Base-by-base conservation (phyloP, 139 green algal species). In the Auxenochlorella protothecoides region DNA sequence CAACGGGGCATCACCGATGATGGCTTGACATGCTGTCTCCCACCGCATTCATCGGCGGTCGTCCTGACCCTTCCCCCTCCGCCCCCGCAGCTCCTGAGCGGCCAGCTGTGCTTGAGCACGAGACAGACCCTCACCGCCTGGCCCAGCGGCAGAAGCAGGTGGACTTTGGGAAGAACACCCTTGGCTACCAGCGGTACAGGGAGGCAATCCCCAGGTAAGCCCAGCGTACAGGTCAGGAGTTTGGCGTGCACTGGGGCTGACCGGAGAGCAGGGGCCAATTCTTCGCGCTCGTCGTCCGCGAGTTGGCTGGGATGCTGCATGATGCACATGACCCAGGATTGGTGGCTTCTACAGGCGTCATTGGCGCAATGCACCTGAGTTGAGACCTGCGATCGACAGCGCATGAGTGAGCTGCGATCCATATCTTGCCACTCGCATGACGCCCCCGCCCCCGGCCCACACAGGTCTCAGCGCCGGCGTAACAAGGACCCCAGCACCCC, bases 81-180 rank as follows among this genome's bases (percentile, higher is more conserved):
- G 65, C 75, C 66, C 60, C 68, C 53, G 44, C 53, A 27, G 75
- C n/a, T 59, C 70, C 9, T 51, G 9, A 53, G 14, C 51, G n/a
- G 5, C n/a, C 27, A 7, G 57, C 59, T n/a, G 5, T 7, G 61
- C 52, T 44, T 44, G 27, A 74, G 68, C 65, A 59, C 5, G 82
- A 87, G 66, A 79, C 62, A 5, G 80, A 87, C 66, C 57, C 57
- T 3, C 77, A 80, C 68, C 69, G 80, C 16, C 74, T 96, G 64
- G 74, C 70, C 9, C 86, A 92, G 68, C 83, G 92, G 53, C 88
- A 96, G 81, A 95, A 95, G 76, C 91, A 97, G 76, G 84, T 97
- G 13, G 91, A 96, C 75, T 89, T 84, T 51, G 91, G 91, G 53
- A 97, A 97, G 72, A 96, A 96, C 82, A 97, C 91, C 3, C 67